These are phyloP conservation scores for Wallacemonas collosoma DNA, from an alignment of 208 protist species.

Conservation along the genomic window DNA sequence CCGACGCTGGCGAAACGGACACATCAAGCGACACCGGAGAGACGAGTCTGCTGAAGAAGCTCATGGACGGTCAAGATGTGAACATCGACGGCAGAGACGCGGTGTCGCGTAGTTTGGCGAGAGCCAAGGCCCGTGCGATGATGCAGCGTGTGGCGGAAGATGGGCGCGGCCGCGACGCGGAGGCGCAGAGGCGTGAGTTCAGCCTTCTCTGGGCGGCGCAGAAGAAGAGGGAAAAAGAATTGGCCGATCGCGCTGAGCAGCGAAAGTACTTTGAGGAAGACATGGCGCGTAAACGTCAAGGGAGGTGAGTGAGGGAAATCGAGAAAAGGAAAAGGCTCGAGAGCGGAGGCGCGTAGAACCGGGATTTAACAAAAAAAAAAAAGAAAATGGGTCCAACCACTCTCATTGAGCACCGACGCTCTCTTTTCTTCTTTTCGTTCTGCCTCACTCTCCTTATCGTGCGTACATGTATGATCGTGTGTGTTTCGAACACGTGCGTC, in stretches of 20 bases:
- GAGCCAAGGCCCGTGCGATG: slow-evolving; percentile 40
- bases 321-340: not conserved
- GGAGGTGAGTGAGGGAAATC: not conserved
- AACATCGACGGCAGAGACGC: slow-evolving; percentile 39
- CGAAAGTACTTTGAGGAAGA: slow-evolving; percentile 29
- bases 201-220: slow-evolving; percentile 37
- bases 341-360: no score
- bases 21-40: slow-evolving; percentile 18
- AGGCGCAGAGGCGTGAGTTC: slow-evolving; percentile 36
- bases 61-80: slow-evolving; percentile 61
- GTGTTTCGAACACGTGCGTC: no score
- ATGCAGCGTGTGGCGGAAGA: slow-evolving; percentile 49
- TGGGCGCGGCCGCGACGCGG: slow-evolving; percentile 11
- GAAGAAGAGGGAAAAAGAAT: slow-evolving; percentile 29
- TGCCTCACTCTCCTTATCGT: no score
- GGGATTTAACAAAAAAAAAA: no score
- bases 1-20: not conserved
- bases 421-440: no score
- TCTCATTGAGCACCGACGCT: no score
- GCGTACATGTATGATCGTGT: no score
- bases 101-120: slow-evolving; percentile 52
- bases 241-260: slow-evolving; percentile 31
- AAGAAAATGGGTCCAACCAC: no score
- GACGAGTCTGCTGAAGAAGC: slow-evolving; percentile 46
- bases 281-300: slow-evolving; percentile 14